Percentiles rank a stretch among this genome's conserved stretches.
These are phyloP conservation scores for Fragaria vesca DNA, from an alignment of 306 rosid species.

Conservation along the genomic window DNA sequence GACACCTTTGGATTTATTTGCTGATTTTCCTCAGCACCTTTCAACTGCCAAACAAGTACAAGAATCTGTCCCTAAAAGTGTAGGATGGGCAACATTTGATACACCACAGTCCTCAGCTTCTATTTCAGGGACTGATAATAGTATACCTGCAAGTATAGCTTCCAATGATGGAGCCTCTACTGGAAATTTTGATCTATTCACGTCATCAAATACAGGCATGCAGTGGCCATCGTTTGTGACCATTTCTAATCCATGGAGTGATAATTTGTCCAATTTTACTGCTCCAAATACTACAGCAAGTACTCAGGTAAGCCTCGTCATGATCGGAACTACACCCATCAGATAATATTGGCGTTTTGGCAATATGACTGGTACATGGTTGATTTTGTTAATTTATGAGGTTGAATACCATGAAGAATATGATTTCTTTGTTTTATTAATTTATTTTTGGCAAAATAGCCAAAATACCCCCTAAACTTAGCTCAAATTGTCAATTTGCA, in stretches of 20 bases:
- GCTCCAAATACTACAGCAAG: conserved; percentile 28
- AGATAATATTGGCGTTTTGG: not conserved
- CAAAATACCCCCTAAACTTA: too few species aligned
- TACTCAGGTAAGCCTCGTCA: conserved; percentile 43
- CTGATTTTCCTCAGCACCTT: conserved; percentile 38
- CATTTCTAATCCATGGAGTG: conserved; percentile 45
- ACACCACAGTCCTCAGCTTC: conserved; percentile 40
- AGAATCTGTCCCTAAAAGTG: conserved; percentile 49
- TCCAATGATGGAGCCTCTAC: conserved; percentile 31
- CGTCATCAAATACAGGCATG: conserved; percentile 32
- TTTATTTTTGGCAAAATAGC: too few species aligned
- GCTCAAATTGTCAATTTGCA: too few species aligned
- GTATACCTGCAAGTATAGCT: conserved; percentile 24
- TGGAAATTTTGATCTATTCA: conserved; percentile 46
- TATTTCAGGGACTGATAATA: conserved; percentile 31
- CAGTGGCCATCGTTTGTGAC: conserved; percentile 44
- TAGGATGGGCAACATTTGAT: conserved; percentile 87
- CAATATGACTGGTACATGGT: conserved; percentile 10
- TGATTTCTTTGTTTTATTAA: not conserved
- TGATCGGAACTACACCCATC: not conserved
- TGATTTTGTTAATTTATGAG: conserved; percentile 11
- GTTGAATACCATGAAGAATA: not conserved
- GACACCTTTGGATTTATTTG: conserved; percentile 40
- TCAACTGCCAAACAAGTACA: conserved; percentile 36
- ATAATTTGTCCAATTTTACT: conserved; percentile 30